Evolutionary conservation across 1,139 yeast species (phyloP), one percentile per base, ranked within the genome.

Genomic region (Blastobotrys apis): DNA sequence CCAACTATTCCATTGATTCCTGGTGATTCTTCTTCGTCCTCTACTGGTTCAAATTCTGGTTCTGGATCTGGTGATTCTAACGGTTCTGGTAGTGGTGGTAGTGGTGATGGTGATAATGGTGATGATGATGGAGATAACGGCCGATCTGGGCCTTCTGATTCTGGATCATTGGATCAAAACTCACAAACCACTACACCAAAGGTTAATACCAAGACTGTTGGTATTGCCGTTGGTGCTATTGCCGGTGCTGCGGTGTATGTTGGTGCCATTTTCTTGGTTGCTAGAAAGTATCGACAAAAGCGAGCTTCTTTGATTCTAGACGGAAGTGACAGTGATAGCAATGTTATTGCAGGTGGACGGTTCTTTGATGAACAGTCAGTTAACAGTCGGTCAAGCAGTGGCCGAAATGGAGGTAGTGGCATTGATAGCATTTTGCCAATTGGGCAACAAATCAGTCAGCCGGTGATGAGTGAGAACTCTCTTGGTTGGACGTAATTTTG

Each of bases 381-480:
- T 10, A 44, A 47, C 34, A 48, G 47, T 33, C 47, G 58, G n/a
- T 23, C 44, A 33, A 46, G 34, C 33, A 37, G 42, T 31, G 43
- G 43, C 3, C 41, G 37, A 8, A 44, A 54, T 31, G 47, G 41
- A 34, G 48, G 36, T 36, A 6, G 9, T 23, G 57, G 50, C 34
- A 37, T 48, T 36, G 52, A 47, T 44, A 47, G 39, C 45, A 52
- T 53, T 22, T 35, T 55, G 45, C 60, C 57, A 16, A 54, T 53
- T 43, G 57, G 57, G 25, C 58, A 59, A 25, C 62, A 57, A 37
- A 67, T 67, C 41, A 65, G 69, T 35, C 63, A 58, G 42, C 71
- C 71, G 10, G 67, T 67, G 13, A 62, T 63, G 59, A 61, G 69
- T 46, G 70, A 66, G 46, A 67, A 67, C 54, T 64, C 69, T 16